Evolutionary conservation across 2,329 filamentous ascomycete species (phyloP).

Genomic region (Phaeosphaeriaceae sp.): DNA sequence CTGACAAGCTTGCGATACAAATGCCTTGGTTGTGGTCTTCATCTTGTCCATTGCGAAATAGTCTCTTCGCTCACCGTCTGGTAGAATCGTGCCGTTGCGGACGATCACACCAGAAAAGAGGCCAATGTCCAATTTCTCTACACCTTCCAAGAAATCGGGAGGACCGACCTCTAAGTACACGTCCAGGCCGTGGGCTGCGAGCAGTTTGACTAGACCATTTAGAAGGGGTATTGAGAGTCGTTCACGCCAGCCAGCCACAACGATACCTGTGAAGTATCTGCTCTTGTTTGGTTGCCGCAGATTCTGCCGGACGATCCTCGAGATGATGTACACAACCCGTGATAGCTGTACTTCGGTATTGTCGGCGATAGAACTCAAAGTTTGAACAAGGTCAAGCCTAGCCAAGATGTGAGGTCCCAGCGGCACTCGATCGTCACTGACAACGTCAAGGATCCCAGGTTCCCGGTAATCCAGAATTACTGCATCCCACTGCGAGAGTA

Average conservation of each 20-base stretch:
- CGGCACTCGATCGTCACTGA: slow-evolving; percentile 29
- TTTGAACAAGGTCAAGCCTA: slow-evolving; percentile 35
- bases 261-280: slow-evolving; percentile 42
- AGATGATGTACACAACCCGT: slow-evolving; percentile 32
- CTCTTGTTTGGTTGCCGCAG: slow-evolving; percentile 29
- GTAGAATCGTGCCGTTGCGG: slow-evolving; percentile 45
- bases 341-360: slow-evolving; percentile 36
- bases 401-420: slow-evolving; percentile 43
- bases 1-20: slow-evolving; percentile 46
- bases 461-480: slow-evolving; percentile 41
- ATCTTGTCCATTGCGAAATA: slow-evolving; percentile 50
- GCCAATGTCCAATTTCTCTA: slow-evolving; percentile 32
- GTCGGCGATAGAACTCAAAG: slow-evolving; percentile 27
- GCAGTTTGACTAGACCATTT: slow-evolving; percentile 38
- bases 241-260: slow-evolving; percentile 44
- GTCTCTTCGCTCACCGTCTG: slow-evolving; percentile 44
- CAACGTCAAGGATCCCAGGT: slow-evolving; percentile 39
- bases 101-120: slow-evolving; percentile 41
- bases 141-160: slow-evolving; percentile 40
- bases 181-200: slow-evolving; percentile 40
- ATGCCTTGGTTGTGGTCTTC: slow-evolving; percentile 46
- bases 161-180: slow-evolving; percentile 44
- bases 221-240: slow-evolving; percentile 36
- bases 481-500: slow-evolving; percentile 42
- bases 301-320: slow-evolving; percentile 30